A percentile compares a stretch with the other conserved stretches of the same genome.
phyloP scores from a whole-genome alignment of 495 filamentous ascomycete species.

The Pseudevernia furfuracea region DNA sequence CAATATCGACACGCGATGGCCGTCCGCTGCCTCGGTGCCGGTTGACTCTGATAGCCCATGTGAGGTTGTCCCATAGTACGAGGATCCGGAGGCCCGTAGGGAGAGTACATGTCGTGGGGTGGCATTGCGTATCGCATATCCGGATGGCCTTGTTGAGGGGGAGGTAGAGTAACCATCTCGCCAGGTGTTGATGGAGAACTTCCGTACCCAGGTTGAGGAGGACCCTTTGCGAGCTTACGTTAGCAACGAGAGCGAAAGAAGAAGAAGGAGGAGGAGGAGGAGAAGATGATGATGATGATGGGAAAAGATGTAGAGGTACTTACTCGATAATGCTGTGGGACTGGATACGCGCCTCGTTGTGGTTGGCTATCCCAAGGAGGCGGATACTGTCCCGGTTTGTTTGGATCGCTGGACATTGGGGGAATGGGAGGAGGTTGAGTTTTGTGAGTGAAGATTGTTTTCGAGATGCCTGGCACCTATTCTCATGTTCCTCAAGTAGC shows the following conservation, averaged over 20 bases:
- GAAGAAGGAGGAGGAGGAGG: conserved; percentile 15
- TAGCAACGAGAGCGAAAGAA: conserved; percentile 26
- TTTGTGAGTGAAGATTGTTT: conserved; percentile 7
- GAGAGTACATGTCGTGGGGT: conserved; percentile 40
- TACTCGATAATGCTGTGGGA: conserved; percentile 41
- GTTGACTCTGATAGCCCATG: conserved; percentile 55
- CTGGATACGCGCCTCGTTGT: conserved; percentile 37
- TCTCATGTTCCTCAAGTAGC: conserved; percentile 16
- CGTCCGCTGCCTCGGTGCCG: conserved; percentile 69
- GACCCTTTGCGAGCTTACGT: conserved; percentile 37
- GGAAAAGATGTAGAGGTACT: conserved; percentile 24
- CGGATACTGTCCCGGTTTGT: conserved; percentile 41
- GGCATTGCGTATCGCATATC: conserved; percentile 38
- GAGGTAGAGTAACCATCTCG: conserved; percentile 30
- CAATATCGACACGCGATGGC: conserved; percentile 84
- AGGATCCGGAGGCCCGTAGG: conserved; percentile 37
- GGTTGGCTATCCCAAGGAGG: conserved; percentile 40
- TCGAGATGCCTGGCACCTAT: conserved; percentile 5
- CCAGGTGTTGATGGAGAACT: conserved; percentile 25
- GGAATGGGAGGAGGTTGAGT: conserved; percentile 15
- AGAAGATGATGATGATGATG: background rate
- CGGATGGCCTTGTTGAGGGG: conserved; percentile 27
- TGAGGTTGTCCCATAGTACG: conserved; percentile 31
- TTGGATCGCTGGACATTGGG: conserved; percentile 46
- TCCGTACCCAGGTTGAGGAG: conserved; percentile 30